Percentiles rank a stretch among this genome's conserved stretches.
These are phyloP conservation scores for Neurospora sp. DNA, from an alignment of 495 filamentous ascomycete species.

Conservation along the genomic window DNA sequence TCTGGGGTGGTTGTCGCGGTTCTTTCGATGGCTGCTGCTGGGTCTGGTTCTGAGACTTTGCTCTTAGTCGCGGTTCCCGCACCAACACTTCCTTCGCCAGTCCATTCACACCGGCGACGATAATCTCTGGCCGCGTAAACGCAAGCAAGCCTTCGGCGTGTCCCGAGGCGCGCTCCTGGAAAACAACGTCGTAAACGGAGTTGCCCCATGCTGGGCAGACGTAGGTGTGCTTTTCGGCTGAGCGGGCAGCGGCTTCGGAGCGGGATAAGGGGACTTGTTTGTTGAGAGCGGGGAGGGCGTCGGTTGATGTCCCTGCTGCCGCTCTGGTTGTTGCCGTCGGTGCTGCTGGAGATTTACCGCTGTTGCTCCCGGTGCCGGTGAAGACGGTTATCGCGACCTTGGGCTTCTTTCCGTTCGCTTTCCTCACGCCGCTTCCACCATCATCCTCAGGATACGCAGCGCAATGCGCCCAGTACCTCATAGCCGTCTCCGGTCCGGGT, in stretches of 20 bases:
- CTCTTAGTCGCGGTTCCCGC: conserved; percentile 21
- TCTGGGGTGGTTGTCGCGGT: background rate
- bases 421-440: conserved; percentile 3
- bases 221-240: conserved; percentile 20
- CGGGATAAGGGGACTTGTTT: background rate
- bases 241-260: background rate
- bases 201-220: conserved; percentile 37
- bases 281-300: background rate
- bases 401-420: conserved; percentile 8
- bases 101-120: conserved; percentile 28
- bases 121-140: conserved; percentile 32
- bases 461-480: conserved; percentile 38
- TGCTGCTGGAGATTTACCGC: background rate
- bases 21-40: background rate
- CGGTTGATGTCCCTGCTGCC: background rate
- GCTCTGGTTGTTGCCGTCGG: background rate
- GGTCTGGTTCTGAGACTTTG: background rate
- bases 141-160: conserved; percentile 24
- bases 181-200: conserved; percentile 29
- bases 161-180: conserved; percentile 23
- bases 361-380: conserved; percentile 16
- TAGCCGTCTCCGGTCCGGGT: conserved; percentile 36
- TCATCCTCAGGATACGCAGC: conserved; percentile 18
- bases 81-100: conserved; percentile 26
- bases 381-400: conserved; percentile 39